Evolutionary conservation across 768 basidiomycete genomes (phyloP).

Genomic region (Boletus vermiculosoides): DNA sequence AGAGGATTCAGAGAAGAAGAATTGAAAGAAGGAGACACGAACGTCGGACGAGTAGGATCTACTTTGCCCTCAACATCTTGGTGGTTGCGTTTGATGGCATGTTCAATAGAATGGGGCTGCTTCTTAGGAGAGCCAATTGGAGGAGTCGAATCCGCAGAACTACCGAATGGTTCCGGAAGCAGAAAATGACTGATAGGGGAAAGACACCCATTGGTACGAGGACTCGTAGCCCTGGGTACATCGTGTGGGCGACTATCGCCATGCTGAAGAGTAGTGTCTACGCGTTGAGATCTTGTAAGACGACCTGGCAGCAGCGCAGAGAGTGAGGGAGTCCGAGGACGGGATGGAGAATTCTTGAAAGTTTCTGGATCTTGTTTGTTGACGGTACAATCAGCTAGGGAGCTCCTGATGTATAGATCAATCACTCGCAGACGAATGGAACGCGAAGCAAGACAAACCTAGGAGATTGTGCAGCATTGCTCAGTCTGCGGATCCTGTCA

Average conservation of each 20-base stretch:
- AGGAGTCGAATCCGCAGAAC: not conserved
- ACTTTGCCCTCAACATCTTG: conserved; percentile 5
- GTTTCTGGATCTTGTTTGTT: not conserved
- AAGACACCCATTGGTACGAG: conserved; percentile 5
- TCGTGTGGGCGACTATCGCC: not conserved
- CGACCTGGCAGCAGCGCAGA: not conserved
- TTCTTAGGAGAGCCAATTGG: not conserved
- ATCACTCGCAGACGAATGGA: not conserved
- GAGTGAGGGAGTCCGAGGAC: not conserved
- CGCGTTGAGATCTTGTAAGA: not conserved
- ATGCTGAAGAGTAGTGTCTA: conserved; percentile 1
- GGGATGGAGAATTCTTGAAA: not conserved
- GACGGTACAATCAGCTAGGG: not conserved
- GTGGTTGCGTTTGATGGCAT: not conserved
- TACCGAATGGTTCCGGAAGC: conserved; percentile 10
- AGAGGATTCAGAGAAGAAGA: conserved; percentile 5
- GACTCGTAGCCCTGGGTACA: not conserved
- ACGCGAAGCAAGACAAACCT: conserved; percentile 5
- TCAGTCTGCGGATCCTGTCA: conserved; percentile 3
- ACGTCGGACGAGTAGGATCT: conserved; percentile 3
- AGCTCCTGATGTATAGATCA: conserved; percentile 5
- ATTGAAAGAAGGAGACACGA: not conserved
- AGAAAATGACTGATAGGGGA: conserved; percentile 18
- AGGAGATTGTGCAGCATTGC: not conserved
- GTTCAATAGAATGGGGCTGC: not conserved